Evolutionary conservation across 768 basidiomycete species (phyloP), one percentile per base, ranked within the genome.

Genomic region (Russula sp.): DNA sequence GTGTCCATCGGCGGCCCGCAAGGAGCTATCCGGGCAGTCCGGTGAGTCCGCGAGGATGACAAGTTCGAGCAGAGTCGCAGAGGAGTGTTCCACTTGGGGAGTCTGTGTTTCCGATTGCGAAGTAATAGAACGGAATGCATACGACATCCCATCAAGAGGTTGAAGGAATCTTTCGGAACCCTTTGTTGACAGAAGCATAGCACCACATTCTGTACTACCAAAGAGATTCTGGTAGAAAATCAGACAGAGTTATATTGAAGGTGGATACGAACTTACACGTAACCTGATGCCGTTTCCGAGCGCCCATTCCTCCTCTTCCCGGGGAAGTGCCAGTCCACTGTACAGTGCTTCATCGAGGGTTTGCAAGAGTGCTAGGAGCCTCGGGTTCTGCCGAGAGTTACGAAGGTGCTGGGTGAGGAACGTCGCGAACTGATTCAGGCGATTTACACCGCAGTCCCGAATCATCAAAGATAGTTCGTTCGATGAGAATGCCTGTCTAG

Each of bases 151-250:
- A 25, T 83, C 79, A n/a, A 89, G 70, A 11, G 83, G 76, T 32
- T 76, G 77, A 46, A 90, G 79, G 59, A 83, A 74, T 42, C 76
- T 76, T 58, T 80, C 83, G 56, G 75, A 73, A 38, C 79, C 81
- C 47, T 83, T 84, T 47, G 76, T 67, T 13, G 87, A 85, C 32
- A 83, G 70, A 56, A 92, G 75, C 78, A 87, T 87, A 1, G 81
- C 85, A 45, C 87, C 88, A 63, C 86, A 81, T 76, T 92, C 90
- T 1, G 90, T 92, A 71, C 83, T 88, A 18, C 90, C 90, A 69
- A 90, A 91, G 18, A 88, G 76, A 70, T 90, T 91, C 84, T 89
- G 63, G 50, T 65, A 53, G 39, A 34, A 35, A 7, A 74, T 64
- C 75, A 66, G 61, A 67, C 50, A 42, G 67, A 56, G 41, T 56